Conservation (phyloP, 768 basidiomycete genomes). For the Leccinum subtestaceum region DNA sequence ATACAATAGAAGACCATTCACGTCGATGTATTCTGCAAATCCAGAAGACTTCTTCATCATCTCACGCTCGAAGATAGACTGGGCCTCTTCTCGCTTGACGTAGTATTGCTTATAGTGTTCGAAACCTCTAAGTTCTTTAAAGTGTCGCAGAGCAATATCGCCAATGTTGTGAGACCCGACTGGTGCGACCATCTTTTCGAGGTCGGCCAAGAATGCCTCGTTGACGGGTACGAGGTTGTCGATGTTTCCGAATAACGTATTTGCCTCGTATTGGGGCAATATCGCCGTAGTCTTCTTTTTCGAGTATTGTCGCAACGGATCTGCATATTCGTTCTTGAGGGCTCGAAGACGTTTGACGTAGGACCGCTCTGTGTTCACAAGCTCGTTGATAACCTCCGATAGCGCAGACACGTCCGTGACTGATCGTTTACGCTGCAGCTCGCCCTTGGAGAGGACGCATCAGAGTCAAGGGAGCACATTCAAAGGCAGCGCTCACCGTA, state of each 20-base stretch:
- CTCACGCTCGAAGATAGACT: conserved; percentile 82
- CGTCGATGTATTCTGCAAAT: conserved; percentile 86
- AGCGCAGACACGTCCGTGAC: conserved; percentile 65
- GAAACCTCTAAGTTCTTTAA: conserved; percentile 80
- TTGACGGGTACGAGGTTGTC: conserved; percentile 89
- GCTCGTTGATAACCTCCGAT: conserved; percentile 75
- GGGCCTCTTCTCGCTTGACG: conserved; percentile 89
- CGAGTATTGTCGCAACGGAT: conserved; percentile 85
- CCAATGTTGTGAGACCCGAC: conserved; percentile 63
- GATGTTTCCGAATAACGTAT: conserved; percentile 90
- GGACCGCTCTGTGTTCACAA: conserved; percentile 84
- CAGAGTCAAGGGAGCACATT: conserved; percentile 6
- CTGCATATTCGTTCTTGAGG: conserved; percentile 86
- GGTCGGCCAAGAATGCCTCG: conserved; percentile 76
- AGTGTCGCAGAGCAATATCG: conserved; percentile 83
- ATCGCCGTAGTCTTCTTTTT: conserved; percentile 82
- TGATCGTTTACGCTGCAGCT: conserved; percentile 48
- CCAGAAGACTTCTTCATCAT: conserved; percentile 74
- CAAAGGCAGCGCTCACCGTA: conserved; percentile 39
- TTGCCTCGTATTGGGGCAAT: conserved; percentile 87
- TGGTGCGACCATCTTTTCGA: conserved; percentile 75
- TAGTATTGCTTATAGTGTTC: conserved; percentile 93
- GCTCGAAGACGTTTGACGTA: conserved; percentile 82
- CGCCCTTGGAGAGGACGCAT: conserved; percentile 19
- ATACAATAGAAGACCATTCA: conserved; percentile 39